A percentile compares a stretch with the other conserved stretches of the same genome.
phyloP scores from a whole-genome alignment of 2,329 filamentous ascomycete species.

The Arthrobotrys conoides region DNA sequence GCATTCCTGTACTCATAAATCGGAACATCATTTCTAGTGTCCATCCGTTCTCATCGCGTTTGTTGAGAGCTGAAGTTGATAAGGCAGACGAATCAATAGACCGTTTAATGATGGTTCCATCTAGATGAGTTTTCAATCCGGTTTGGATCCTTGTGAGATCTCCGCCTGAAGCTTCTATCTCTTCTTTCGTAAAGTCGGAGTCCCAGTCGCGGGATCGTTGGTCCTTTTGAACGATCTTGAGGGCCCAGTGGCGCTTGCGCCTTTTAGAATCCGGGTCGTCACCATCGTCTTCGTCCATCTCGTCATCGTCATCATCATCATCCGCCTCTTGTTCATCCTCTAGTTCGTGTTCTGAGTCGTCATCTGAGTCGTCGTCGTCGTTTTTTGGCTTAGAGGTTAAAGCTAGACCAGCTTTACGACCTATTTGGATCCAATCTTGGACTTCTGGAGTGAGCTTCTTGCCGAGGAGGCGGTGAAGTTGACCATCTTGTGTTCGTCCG shows the following conservation, averaged over 20 bases:
- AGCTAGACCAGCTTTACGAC: constrained; percentile 65
- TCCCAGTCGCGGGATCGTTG: constrained; percentile 55
- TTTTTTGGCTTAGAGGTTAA: constrained; percentile 31
- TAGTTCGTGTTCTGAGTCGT: constrained; percentile 28
- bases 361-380: constrained; percentile 26
- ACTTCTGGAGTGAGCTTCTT: constrained; percentile 74
- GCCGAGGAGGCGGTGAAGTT: constrained; percentile 71
- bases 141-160: constrained; percentile 50
- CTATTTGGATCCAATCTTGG: constrained; percentile 73
- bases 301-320: constrained; percentile 38
- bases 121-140: constrained; percentile 39
- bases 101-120: constrained; percentile 43
- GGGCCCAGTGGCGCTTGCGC: constrained; percentile 49
- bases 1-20: constrained; percentile 53
- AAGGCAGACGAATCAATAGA: constrained; percentile 28
- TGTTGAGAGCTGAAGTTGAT: constrained; percentile 30
- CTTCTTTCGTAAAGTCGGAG: constrained; percentile 57
- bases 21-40: constrained; percentile 57
- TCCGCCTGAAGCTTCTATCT: constrained; percentile 33
- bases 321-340: constrained; percentile 26
- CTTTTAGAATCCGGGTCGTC: constrained; percentile 37
- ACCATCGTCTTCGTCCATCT: constrained; percentile 40
- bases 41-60: constrained; percentile 44
- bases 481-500: constrained; percentile 68
- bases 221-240: constrained; percentile 53